Evolutionary conservation across 1,139 yeast species (phyloP).

Genomic region (Geotrichum restrictum): DNA sequence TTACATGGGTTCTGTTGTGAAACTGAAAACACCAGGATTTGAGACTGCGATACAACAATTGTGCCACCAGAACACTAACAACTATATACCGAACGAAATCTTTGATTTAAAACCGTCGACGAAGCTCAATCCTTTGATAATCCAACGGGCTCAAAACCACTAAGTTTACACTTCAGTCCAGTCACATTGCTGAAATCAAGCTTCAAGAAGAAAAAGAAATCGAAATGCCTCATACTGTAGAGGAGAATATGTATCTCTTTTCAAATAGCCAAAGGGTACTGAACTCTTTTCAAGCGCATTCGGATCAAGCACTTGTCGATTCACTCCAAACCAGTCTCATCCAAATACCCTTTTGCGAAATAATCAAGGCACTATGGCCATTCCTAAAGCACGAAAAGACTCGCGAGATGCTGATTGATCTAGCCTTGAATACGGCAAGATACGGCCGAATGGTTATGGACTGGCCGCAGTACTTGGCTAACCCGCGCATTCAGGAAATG

Average conservation of each 20-base stretch:
- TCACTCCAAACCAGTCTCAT: background rate
- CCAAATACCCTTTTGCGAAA: background rate
- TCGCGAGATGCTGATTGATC: background rate
- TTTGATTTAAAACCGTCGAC: too few relatives aligned
- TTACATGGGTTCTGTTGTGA: too few relatives aligned
- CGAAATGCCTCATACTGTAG: too few relatives aligned
- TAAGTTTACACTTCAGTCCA: too few relatives aligned
- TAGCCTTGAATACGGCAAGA: background rate
- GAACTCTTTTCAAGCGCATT: background rate
- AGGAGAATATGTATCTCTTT: background rate
- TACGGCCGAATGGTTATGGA: background rate
- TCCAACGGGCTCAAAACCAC: too few relatives aligned
- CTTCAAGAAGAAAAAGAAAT: too few relatives aligned
- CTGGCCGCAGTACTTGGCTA: background rate
- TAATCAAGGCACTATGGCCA: background rate
- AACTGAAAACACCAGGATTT: too few relatives aligned
- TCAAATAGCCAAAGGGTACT: background rate
- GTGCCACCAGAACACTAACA: too few relatives aligned
- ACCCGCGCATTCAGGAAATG: background rate
- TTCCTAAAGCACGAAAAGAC: background rate
- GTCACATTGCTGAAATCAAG: too few relatives aligned
- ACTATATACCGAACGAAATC: too few relatives aligned
- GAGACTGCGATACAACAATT: too few relatives aligned
- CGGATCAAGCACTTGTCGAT: background rate
- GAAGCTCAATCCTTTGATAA: too few relatives aligned